Evolutionary conservation across 495 filamentous ascomycete genomes (phyloP).

Genomic region (Tuber borchii): DNA sequence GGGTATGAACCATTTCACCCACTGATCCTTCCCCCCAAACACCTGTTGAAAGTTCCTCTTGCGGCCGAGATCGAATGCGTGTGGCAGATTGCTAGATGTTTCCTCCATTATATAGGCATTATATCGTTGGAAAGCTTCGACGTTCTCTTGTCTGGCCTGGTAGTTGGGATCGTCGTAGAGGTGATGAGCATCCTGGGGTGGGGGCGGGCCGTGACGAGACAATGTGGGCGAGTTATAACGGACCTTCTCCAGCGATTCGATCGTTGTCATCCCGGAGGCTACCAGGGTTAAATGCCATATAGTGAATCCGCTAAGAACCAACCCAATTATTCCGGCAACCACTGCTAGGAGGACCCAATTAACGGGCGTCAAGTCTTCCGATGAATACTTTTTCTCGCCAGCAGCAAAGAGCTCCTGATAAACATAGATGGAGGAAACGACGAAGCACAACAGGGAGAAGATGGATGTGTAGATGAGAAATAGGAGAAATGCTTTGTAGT

Average conservation of each 20-base stretch:
- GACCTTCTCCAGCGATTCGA: conserved; percentile 90
- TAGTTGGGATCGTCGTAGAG: conserved; percentile 55
- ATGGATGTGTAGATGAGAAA: conserved; percentile 87
- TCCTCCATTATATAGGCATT: conserved; percentile 82
- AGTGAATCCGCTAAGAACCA: conserved; percentile 85
- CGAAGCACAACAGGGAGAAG: conserved; percentile 78
- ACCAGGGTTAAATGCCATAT: conserved; percentile 87
- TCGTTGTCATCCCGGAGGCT: conserved; percentile 73
- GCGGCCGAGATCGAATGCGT: conserved; percentile 86
- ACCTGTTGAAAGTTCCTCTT: conserved; percentile 71
- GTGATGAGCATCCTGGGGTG: conserved; percentile 49
- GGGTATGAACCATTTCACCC: conserved; percentile 70
- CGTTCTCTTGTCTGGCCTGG: conserved; percentile 63
- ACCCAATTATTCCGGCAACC: conserved; percentile 78
- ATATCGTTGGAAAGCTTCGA: conserved; percentile 62
- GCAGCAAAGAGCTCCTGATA: conserved; percentile 69
- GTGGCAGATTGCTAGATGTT: conserved; percentile 76
- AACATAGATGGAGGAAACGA: conserved; percentile 64
- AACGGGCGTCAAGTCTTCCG: conserved; percentile 70
- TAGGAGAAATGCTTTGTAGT: conserved; percentile 91
- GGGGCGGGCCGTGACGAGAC: conserved; percentile 36
- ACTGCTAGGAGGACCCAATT: conserved; percentile 85
- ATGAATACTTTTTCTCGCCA: conserved; percentile 49
- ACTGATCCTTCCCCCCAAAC: conserved; percentile 59
- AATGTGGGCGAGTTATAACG: conserved; percentile 53